Conservation (phyloP, 768 basidiomycete species). For the Tylopilus felleus region DNA sequence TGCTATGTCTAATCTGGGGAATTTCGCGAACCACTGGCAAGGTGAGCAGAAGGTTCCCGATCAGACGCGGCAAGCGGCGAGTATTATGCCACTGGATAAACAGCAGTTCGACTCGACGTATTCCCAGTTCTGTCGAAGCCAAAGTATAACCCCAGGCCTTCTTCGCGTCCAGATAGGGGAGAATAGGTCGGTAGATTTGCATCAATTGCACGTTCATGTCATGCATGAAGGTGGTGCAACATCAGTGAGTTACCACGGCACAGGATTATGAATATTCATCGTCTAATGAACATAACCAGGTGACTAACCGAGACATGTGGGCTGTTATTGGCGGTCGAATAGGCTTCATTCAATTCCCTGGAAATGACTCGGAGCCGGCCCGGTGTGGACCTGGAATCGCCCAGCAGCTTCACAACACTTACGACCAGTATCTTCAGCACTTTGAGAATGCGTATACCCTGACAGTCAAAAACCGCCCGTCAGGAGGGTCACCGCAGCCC, state of each 20-base stretch:
- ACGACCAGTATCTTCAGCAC: conserved; percentile 51
- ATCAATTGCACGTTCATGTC: conserved; percentile 55
- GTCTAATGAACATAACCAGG: conserved; percentile 35
- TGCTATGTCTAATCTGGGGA: conserved; percentile 33
- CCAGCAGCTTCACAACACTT: conserved; percentile 55
- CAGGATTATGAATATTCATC: not conserved
- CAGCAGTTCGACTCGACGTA: conserved; percentile 50
- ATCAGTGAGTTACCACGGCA: conserved; percentile 37
- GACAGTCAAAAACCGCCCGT: conserved; percentile 32
- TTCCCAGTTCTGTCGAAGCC: conserved; percentile 44
- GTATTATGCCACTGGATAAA: conserved; percentile 45
- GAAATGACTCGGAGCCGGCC: conserved; percentile 54
- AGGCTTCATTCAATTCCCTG: conserved; percentile 64
- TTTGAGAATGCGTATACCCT: conserved; percentile 57
- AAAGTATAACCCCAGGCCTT: conserved; percentile 39
- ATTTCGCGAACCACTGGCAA: conserved; percentile 20
- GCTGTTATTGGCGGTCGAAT: conserved; percentile 63
- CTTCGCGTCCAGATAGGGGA: conserved; percentile 48
- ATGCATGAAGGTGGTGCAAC: conserved; percentile 52
- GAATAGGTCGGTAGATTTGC: conserved; percentile 54
- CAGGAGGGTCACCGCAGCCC: conserved; percentile 12
- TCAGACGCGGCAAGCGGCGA: conserved; percentile 11
- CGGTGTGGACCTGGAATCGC: conserved; percentile 62
- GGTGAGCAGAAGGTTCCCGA: conserved; percentile 26
- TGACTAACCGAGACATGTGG: conserved; percentile 58